Conservation (phyloP, 1,284 basidiomycete species). For the Pseudomicrostroma phylloplanum region DNA sequence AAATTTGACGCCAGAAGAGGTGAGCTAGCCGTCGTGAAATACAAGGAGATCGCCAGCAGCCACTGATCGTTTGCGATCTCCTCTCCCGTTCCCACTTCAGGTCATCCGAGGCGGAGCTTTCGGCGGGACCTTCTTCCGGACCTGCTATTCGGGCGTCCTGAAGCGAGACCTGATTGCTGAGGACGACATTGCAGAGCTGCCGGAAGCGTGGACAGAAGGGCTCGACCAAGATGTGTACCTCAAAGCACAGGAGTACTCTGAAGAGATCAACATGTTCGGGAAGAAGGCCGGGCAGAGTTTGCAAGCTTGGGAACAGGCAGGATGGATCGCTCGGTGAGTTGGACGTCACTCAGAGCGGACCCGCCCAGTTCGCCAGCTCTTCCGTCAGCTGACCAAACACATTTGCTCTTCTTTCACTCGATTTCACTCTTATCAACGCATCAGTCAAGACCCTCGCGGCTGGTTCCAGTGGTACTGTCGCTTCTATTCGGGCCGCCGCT, state of each 20-base stretch:
- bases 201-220: constrained; percentile 26
- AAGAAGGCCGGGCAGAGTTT: constrained; percentile 54
- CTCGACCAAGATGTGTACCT: constrained; percentile 28
- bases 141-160: constrained; percentile 26
- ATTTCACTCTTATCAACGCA: too few relatives aligned
- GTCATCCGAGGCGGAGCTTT: constrained; percentile 53
- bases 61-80: too few relatives aligned
- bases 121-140: constrained; percentile 52
- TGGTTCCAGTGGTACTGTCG: constrained; percentile 54
- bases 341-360: too few relatives aligned
- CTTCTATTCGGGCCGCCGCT: constrained; percentile 54
- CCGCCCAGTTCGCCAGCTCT: too few relatives aligned
- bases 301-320: constrained; percentile 55
- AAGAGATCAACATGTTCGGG: constrained; percentile 51
- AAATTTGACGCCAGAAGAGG: constrained; percentile 55
- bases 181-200: constrained; percentile 31
- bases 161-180: constrained; percentile 23
- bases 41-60: too few relatives aligned
- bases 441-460: constrained; percentile 52
- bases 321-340: constrained; percentile 51
- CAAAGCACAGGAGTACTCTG: constrained; percentile 37
- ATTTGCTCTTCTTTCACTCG: too few relatives aligned
- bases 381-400: too few relatives aligned
- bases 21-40: constrained; percentile 16
- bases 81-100: too few relatives aligned